Conservation (phyloP, 345 rosid species). For the Pugionium cornutum region DNA sequence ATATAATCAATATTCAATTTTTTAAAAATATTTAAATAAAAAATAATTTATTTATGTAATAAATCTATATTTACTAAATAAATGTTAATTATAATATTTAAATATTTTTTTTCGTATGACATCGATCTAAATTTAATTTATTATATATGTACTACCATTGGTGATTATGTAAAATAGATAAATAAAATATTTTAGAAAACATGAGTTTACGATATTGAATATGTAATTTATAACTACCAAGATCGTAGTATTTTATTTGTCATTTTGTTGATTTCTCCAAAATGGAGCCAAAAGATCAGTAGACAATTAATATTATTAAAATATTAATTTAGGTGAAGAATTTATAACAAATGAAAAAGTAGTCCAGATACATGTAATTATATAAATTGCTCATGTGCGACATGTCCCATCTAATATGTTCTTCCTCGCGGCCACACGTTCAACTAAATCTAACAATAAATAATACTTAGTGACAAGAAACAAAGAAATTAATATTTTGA, state of each 20-base stretch:
- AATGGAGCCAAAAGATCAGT: slow-evolving; percentile 3
- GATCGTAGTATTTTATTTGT: not conserved
- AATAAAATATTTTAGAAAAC: no score
- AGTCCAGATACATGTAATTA: slow-evolving; percentile 33
- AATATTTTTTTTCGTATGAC: no score
- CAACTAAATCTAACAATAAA: slow-evolving; percentile 22
- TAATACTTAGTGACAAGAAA: not conserved
- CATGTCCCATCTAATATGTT: slow-evolving; percentile 33
- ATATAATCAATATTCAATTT: no score
- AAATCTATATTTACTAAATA: no score
- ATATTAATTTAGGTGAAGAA: not conserved
- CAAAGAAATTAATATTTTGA: not conserved
- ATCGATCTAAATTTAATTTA: no score
- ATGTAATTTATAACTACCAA: not conserved
- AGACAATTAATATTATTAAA: slow-evolving; percentile 1
- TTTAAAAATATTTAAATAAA: no score
- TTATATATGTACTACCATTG: no score
- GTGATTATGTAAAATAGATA: no score
- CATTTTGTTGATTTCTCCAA: not conserved
- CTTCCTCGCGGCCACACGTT: slow-evolving; percentile 36
- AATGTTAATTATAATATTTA: no score
- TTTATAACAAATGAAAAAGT: not conserved
- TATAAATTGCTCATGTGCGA: slow-evolving; percentile 29
- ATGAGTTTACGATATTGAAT: no score
- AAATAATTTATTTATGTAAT: no score